phyloP scores from a whole-genome alignment of 2,329 filamentous ascomycete species.

The Verticillium longisporum region DNA sequence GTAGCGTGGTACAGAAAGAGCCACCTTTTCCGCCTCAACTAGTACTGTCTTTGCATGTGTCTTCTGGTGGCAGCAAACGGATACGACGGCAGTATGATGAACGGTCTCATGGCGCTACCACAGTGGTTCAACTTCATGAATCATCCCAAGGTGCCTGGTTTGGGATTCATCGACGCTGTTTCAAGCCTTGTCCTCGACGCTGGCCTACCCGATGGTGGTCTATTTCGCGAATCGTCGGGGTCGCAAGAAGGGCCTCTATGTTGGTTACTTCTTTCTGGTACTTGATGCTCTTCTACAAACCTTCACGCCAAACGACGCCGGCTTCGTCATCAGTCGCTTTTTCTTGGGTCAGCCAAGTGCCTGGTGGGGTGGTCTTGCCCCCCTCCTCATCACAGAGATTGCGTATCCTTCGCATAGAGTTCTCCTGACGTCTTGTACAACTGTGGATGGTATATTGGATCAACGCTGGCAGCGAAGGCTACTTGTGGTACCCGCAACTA shows the following conservation, averaged over 20 bases:
- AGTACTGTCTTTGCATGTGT: slow-evolving; percentile 1
- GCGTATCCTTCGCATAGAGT: slow-evolving; percentile 32
- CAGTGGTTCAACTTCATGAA: slow-evolving; percentile 7
- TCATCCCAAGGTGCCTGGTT: background rate
- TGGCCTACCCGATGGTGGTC: slow-evolving; percentile 19
- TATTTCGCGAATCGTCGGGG: slow-evolving; percentile 26
- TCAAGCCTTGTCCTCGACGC: slow-evolving; percentile 13
- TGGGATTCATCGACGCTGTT: slow-evolving; percentile 3
- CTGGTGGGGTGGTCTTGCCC: slow-evolving; percentile 22
- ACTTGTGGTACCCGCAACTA: slow-evolving; percentile 36
- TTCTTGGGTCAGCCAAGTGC: slow-evolving; percentile 26
- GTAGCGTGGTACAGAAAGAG: slow-evolving; percentile 3
- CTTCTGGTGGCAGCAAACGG: slow-evolving; percentile 14
- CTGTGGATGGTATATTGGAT: slow-evolving; percentile 12
- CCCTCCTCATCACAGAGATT: slow-evolving; percentile 34
- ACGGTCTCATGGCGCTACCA: slow-evolving; percentile 51
- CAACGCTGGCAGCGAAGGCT: slow-evolving; percentile 19
- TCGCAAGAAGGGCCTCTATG: slow-evolving; percentile 21
- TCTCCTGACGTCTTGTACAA: slow-evolving; percentile 15
- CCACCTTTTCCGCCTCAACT: slow-evolving; percentile 4
- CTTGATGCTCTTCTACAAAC: slow-evolving; percentile 21
- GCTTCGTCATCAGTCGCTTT: slow-evolving; percentile 26
- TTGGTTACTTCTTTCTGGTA: slow-evolving; percentile 23
- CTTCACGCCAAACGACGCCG: slow-evolving; percentile 14
- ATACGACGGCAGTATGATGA: slow-evolving; percentile 46